phyloP scores from a whole-genome alignment of 78 protist species.

The Polysphondylium violaceum region DNA sequence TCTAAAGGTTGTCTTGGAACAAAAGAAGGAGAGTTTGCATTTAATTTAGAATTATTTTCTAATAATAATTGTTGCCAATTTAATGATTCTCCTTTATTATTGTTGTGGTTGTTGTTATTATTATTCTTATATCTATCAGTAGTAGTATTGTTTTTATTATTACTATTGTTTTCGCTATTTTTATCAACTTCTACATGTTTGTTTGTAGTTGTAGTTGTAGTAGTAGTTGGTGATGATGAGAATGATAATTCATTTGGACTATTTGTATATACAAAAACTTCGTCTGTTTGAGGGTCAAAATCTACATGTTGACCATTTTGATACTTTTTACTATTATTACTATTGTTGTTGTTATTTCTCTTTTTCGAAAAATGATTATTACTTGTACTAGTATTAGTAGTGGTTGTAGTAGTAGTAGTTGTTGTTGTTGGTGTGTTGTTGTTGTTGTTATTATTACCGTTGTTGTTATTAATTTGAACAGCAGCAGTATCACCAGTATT shows the following conservation, averaged over 20 bases:
- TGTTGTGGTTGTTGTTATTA: constrained; percentile 7
- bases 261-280: constrained; percentile 42
- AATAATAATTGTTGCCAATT: constrained; percentile 68
- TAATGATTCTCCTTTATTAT: neutral
- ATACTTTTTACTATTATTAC: neutral
- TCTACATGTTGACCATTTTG: neutral
- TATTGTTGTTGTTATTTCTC: neutral
- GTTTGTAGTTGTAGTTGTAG: neutral
- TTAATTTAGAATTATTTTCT: constrained; percentile 1
- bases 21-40: constrained; percentile 44
- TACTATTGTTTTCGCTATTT: too few relatives aligned
- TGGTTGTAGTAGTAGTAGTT: neutral
- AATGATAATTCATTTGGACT: constrained; percentile 5
- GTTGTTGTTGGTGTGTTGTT: neutral
- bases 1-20: constrained; percentile 5
- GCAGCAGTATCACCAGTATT: neutral
- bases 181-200: neutral
- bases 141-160: too few relatives aligned
- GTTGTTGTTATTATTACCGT: neutral
- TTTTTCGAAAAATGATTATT: neutral
- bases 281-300: constrained; percentile 23
- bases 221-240: neutral
- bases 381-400: neutral
- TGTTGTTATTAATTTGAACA: neutral
- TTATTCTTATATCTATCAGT: constrained; percentile 14